Percentiles rank a stretch among this genome's conserved stretches.
phyloP scores from a whole-genome alignment of 345 rosid genomes.

The Brassica nigra region DNA sequence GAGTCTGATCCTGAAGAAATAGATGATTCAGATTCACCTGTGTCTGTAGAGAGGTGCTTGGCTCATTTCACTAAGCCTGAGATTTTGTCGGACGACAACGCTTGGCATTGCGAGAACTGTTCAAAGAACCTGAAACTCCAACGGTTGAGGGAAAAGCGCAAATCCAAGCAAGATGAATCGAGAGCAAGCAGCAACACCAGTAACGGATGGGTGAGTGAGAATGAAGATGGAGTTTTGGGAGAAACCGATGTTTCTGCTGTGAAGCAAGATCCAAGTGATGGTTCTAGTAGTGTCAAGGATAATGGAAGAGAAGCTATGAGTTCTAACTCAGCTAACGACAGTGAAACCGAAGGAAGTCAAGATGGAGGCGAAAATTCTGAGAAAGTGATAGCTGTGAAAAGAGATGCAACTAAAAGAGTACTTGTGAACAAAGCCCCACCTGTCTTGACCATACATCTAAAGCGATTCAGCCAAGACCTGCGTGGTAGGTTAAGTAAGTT shows the following conservation, averaged over 20 bases:
- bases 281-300: constrained; percentile 41
- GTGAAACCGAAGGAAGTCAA: constrained; percentile 48
- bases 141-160: constrained; percentile 48
- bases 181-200: constrained; percentile 26
- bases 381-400: constrained; percentile 60
- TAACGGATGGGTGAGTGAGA: constrained; percentile 41
- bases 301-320: constrained; percentile 38
- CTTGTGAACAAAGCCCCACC: constrained; percentile 79
- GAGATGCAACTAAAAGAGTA: constrained; percentile 90
- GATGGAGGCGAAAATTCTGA: constrained; percentile 47
- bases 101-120: constrained; percentile 97
- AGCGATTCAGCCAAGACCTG: constrained; percentile 91
- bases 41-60: constrained; percentile 91
- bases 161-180: constrained; percentile 31
- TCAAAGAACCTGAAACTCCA: constrained; percentile 52
- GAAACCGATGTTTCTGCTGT: constrained; percentile 8
- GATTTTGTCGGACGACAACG: constrained; percentile 83
- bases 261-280: constrained; percentile 41
- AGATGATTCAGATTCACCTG: constrained; percentile 80
- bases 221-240: constrained; percentile 29
- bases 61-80: constrained; percentile 81
- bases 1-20: constrained; percentile 97
- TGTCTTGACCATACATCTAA: constrained; percentile 82
- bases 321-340: constrained; percentile 42
- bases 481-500: constrained; percentile 94